Base-by-base conservation (phyloP, 2,329 filamentous ascomycete species). In the Botrytis tulipae region DNA sequence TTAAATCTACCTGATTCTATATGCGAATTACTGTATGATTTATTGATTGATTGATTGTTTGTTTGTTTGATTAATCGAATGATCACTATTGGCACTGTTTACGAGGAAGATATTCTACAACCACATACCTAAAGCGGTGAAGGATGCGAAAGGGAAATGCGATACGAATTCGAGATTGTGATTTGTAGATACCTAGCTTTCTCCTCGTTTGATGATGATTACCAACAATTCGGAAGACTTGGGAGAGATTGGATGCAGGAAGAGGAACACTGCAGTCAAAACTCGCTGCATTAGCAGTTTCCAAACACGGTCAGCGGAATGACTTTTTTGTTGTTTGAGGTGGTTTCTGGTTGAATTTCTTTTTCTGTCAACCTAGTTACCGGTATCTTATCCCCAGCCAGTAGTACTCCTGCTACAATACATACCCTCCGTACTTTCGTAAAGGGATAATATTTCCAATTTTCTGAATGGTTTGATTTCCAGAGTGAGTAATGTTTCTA, bases 401-500 rank as follows among this genome's bases (percentile, higher is more conserved):
- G 63, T 67, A 37, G 46, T 67, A 25, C 32, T 37, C 12, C 42
- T 18, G 62, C 40, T 22, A 35, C n/a, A 44, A 67, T 14, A 29
- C 16, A 9, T 40, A 37, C 63, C 7, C 7, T 67, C 32, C 46
- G 44, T 40, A 37, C 46, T 51, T 40, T 67, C 46, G 44, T 54
- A 54, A 40, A 54, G 25, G 35, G 37, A 29, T 29, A 51, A 29
- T 54, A 29, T 67, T 29, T 65, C 40, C 44, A 65, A 54, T 54
- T 12, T 62, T 42, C 25, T 42, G 37, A 42, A 67, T 40, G 46
- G 42, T 37, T 68, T 68, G 46, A 29, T 29, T 67, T 40, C 63
- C 44, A 67, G 44, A 48, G 63, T 16, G n/a, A 65, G 70, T 65
- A 66, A 70, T 51, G 37, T 67, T 67, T 67, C 71, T 68, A 60